Evolutionary conservation across 345 rosid genomes (phyloP).

Genomic region (Durio zibethinus): DNA sequence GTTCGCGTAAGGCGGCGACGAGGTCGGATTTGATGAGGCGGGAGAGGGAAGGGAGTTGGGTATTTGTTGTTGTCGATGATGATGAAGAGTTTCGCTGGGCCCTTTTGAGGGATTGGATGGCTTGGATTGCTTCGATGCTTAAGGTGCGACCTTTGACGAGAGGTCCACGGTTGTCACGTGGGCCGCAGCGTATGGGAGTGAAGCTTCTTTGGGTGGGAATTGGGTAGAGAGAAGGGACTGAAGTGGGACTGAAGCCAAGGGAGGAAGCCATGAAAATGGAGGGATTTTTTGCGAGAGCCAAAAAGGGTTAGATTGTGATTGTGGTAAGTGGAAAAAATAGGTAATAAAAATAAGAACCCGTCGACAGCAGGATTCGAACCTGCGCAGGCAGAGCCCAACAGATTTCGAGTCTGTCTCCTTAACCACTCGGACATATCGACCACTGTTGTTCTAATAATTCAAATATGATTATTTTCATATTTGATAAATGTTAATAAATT

Average conservation of each 20-base stretch:
- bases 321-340: no score
- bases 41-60: slow-evolving; percentile 52
- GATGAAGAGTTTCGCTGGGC: slow-evolving; percentile 31
- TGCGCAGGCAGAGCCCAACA: slow-evolving; percentile 99
- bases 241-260: slow-evolving; percentile 26
- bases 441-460: no score
- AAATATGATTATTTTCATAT: no score
- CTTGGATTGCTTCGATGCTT: slow-evolving; percentile 88
- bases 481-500: no score
- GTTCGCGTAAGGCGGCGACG: slow-evolving; percentile 63
- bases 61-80: slow-evolving; percentile 22
- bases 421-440: slow-evolving; percentile 99
- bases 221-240: slow-evolving; percentile 7
- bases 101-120: slow-evolving; percentile 80
- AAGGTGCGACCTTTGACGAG: slow-evolving; percentile 78
- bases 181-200: slow-evolving; percentile 51
- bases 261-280: slow-evolving; percentile 16
- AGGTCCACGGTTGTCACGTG: slow-evolving; percentile 78
- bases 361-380: slow-evolving; percentile 99
- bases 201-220: slow-evolving; percentile 7
- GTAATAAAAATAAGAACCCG: slow-evolving; percentile 20
- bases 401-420: slow-evolving; percentile 99
- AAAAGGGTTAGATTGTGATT: neutral
- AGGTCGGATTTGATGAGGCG: slow-evolving; percentile 78
- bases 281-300: neutral